Evolutionary conservation across 495 filamentous ascomycete genomes (phyloP).

Genomic region (Barbatosphaeria neglecta): DNA sequence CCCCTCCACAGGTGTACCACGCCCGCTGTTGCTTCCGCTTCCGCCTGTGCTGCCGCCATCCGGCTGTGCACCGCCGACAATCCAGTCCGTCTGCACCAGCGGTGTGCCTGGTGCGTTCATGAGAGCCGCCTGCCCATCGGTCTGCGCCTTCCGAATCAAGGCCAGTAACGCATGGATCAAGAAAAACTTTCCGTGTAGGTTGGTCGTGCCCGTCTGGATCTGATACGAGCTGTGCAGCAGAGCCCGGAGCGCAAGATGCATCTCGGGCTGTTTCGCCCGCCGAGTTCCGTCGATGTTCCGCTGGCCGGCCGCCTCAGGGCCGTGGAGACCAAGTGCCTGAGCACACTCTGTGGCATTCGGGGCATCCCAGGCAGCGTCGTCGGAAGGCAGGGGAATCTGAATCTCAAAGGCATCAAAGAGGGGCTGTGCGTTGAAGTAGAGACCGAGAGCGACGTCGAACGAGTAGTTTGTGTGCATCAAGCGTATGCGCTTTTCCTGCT

Average conservation of each 20-base stretch:
- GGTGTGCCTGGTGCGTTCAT: constrained; percentile 30
- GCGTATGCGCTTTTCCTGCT: constrained; percentile 54
- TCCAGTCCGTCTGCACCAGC: constrained; percentile 37
- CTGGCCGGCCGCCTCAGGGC: constrained; percentile 26
- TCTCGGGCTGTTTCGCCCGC: constrained; percentile 45
- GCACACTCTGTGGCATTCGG: constrained; percentile 41
- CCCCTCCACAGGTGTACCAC: constrained; percentile 38
- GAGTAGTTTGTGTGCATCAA: constrained; percentile 50
- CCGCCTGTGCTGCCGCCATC: constrained; percentile 5
- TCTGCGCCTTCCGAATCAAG: constrained; percentile 33
- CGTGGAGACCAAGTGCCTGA: constrained; percentile 46
- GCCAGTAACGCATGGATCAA: constrained; percentile 52
- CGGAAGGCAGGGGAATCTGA: constrained; percentile 47
- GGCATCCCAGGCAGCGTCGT: constrained; percentile 59
- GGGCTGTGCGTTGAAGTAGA: constrained; percentile 52
- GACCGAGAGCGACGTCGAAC: constrained; percentile 43
- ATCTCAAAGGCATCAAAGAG: constrained; percentile 46
- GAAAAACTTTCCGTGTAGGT: constrained; percentile 57
- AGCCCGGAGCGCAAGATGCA: constrained; percentile 40
- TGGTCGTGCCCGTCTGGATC: constrained; percentile 46
- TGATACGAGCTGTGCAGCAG: constrained; percentile 39
- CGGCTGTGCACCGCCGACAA: constrained; percentile 15
- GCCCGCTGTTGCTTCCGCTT: constrained; percentile 30
- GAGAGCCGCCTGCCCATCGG: constrained; percentile 17
- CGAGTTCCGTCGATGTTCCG: constrained; percentile 47